phyloP scores from a whole-genome alignment of 2,329 filamentous ascomycete species.

The Apiospora aurea region DNA sequence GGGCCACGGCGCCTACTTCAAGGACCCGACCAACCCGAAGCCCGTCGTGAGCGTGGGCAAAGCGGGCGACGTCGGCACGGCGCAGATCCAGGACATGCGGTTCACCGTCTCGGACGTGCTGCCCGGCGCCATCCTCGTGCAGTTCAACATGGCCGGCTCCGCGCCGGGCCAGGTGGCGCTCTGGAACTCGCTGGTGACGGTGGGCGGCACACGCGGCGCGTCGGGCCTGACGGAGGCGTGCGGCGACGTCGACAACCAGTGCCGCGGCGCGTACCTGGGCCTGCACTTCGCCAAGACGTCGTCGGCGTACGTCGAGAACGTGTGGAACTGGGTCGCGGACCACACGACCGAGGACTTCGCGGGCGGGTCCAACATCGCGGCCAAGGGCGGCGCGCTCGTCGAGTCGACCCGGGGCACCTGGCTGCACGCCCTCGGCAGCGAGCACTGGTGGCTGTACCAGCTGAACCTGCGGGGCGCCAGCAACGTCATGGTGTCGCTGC shows the following conservation, averaged over 20 bases:
- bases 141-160: slow-evolving; percentile 46
- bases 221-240: slow-evolving; percentile 39
- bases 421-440: slow-evolving; percentile 59
- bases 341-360: slow-evolving; percentile 50
- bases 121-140: slow-evolving; percentile 67
- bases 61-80: slow-evolving; percentile 62
- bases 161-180: slow-evolving; percentile 42
- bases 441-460: slow-evolving; percentile 67
- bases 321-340: slow-evolving; percentile 61
- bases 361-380: slow-evolving; percentile 53
- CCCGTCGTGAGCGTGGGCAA: slow-evolving; percentile 66
- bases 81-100: slow-evolving; percentile 72
- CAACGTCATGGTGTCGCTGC: slow-evolving; percentile 57
- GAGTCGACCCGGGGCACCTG: slow-evolving; percentile 56
- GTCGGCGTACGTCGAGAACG: slow-evolving; percentile 61
- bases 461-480: slow-evolving; percentile 58
- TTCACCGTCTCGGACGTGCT: slow-evolving; percentile 67
- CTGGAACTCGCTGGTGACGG: slow-evolving; percentile 47
- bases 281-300: slow-evolving; percentile 55
- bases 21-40: slow-evolving; percentile 57
- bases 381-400: slow-evolving; percentile 55
- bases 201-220: slow-evolving; percentile 46
- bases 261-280: slow-evolving; percentile 53
- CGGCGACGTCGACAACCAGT: slow-evolving; percentile 44
- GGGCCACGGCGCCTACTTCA: slow-evolving; percentile 57